A percentile compares a stretch with the other conserved stretches of the same genome.
Conservation (phyloP, 306 rosid genomes). For the Cyclanthera cordifolia region DNA sequence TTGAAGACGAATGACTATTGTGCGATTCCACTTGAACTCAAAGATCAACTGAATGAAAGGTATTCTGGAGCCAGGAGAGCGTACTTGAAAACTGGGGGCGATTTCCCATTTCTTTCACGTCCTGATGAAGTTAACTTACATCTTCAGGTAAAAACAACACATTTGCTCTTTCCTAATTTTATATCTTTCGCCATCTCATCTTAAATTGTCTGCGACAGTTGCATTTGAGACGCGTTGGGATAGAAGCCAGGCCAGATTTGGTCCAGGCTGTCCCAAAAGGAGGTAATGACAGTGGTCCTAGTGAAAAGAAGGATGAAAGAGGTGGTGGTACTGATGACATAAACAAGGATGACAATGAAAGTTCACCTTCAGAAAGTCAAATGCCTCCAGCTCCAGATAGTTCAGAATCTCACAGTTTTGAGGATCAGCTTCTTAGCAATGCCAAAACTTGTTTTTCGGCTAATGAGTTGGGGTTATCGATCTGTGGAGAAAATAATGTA, state of each 20-base stretch:
- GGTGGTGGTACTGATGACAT: constrained; percentile 42
- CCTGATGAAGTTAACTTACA: constrained; percentile 98
- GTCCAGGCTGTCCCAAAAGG: constrained; percentile 45
- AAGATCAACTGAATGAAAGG: constrained; percentile 80
- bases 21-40: constrained; percentile 83
- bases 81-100: constrained; percentile 76
- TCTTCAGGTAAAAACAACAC: constrained; percentile 53
- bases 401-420: constrained; percentile 48
- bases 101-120: constrained; percentile 95
- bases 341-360: constrained; percentile 33
- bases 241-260: constrained; percentile 70
- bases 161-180: no score
- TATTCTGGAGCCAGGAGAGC: constrained; percentile 88
- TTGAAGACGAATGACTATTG: constrained; percentile 88
- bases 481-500: background rate
- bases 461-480: background rate
- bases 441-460: constrained; percentile 23
- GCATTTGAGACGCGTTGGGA: constrained; percentile 93
- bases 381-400: constrained; percentile 43
- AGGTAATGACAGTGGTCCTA: constrained; percentile 56
- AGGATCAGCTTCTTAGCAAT: constrained; percentile 32
- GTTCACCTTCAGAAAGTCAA: constrained; percentile 37
- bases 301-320: constrained; percentile 36
- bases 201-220: constrained; percentile 31
- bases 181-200: background rate